Percentiles rank a stretch among this genome's conserved stretches.
phyloP scores from a whole-genome alignment of 1,139 yeast genomes.

The Waltiozyma sp. region DNA sequence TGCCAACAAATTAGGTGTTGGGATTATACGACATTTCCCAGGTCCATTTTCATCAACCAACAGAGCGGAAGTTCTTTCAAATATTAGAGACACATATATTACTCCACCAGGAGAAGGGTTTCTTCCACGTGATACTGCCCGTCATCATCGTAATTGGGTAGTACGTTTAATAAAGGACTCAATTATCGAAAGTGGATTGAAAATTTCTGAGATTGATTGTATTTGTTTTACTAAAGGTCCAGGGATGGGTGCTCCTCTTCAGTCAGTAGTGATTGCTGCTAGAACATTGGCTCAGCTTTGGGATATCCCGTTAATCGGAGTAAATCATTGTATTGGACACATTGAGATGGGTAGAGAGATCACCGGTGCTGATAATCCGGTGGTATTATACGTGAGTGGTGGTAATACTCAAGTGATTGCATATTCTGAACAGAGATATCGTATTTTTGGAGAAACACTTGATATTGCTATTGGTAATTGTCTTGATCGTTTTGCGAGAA shows the following conservation, averaged over 20 bases:
- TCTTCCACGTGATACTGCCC: slow-evolving; percentile 88
- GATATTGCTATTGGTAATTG: slow-evolving; percentile 98
- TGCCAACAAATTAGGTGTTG: slow-evolving; percentile 92
- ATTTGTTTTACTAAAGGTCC: slow-evolving; percentile 97
- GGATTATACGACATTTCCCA: slow-evolving; percentile 62
- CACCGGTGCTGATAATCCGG: slow-evolving; percentile 92
- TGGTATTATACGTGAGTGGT: slow-evolving; percentile 91
- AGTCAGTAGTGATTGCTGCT: slow-evolving; percentile 88
- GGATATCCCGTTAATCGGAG: slow-evolving; percentile 83
- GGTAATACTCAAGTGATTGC: slow-evolving; percentile 98
- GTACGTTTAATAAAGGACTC: slow-evolving; percentile 66
- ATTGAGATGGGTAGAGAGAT: slow-evolving; percentile 98
- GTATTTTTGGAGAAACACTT: slow-evolving; percentile 93
- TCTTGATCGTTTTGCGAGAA: slow-evolving; percentile 89
- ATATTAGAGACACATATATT: slow-evolving; percentile 85
- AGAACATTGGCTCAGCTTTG: slow-evolving; percentile 74
- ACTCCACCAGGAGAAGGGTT: slow-evolving; percentile 99
- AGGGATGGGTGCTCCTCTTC: slow-evolving; percentile 98
- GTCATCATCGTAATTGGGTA: slow-evolving; percentile 96
- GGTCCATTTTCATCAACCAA: slow-evolving; percentile 42
- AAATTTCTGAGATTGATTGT: slow-evolving; percentile 56
- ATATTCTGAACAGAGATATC: slow-evolving; percentile 80
- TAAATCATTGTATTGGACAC: slow-evolving; percentile 95
- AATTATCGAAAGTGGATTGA: slow-evolving; percentile 48
- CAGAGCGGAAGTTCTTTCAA: slow-evolving; percentile 68